Evolutionary conservation across 2,329 filamentous ascomycete species (phyloP), one percentile per base, ranked within the genome.

Genomic region (Xylariaceae sp.): DNA sequence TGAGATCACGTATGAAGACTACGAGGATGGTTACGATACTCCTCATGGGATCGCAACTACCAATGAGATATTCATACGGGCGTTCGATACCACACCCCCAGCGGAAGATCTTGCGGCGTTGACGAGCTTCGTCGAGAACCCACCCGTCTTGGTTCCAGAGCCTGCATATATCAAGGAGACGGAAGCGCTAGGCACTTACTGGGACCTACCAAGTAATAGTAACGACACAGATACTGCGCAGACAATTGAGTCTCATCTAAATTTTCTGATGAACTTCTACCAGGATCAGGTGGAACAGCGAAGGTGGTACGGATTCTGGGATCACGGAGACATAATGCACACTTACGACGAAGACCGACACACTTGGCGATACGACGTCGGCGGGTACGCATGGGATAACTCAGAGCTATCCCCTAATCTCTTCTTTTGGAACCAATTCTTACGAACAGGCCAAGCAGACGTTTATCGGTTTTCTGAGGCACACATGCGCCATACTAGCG

Each of bases 371-470:
- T 86, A 85, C 50, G 83, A 86, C 42, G 65, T 86, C 16, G 83
- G 83, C 3, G 83, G 83, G 0, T 86, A 81, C 52, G 82, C 81
- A 0, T 86, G 83, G 83, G 82, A 85, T 45, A 86, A 86, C 60
- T 82, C 79, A 0, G 82, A 86, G 62, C 71, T 86, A 0, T 85
- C 82, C 0, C 79, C 83, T 0, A 82, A 86, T 58, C 65, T 85
- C 2, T 86, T 79, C 68, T 77, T 86, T 59, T 86, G 83, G 83
- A 76, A 75, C 4, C 80, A 82, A 51, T 86, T 85, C 66, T 72
- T 86, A 2, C 77, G 78, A 10, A 85, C 81, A 0, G 81, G 81
- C 0, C 71, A 78, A 2, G 73, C 75, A 3, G 80, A 83, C 47
- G 76, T 82, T 1, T 86, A 79, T 59, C 74, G 78, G 0, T 76